Conservation (phyloP, 352 stramenopile genomes). For the Pythium phragmiticola region DNA sequence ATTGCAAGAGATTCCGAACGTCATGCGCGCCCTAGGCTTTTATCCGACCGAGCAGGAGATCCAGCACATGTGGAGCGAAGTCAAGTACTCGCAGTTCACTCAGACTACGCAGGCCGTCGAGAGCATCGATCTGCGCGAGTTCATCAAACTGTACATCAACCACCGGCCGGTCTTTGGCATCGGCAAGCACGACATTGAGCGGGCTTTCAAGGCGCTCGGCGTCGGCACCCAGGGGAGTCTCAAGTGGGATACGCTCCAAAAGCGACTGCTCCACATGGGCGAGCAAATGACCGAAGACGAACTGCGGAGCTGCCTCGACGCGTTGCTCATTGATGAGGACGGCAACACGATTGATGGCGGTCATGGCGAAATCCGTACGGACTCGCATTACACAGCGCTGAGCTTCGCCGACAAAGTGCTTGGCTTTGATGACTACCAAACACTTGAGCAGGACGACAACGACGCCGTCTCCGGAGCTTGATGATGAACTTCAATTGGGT, state of each 20-base stretch:
- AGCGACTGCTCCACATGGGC: constrained; percentile 58
- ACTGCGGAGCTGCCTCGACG: constrained; percentile 73
- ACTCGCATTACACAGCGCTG: constrained; percentile 50
- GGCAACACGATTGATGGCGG: constrained; percentile 18
- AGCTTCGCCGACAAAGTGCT: constrained; percentile 85
- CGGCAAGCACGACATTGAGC: constrained; percentile 73
- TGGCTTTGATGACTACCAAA: constrained; percentile 87
- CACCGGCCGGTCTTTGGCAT: constrained; percentile 89
- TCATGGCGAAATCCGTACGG: constrained; percentile 33
- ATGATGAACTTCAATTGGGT: too few relatives aligned
- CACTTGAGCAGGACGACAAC: constrained; percentile 19
- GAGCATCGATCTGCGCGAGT: constrained; percentile 60
- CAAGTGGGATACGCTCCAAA: constrained; percentile 66
- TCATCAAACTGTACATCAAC: constrained; percentile 93
- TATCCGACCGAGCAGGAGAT: constrained; percentile 92
- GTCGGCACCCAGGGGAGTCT: constrained; percentile 36
- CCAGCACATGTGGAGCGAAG: constrained; percentile 86
- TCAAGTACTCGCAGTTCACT: constrained; percentile 81
- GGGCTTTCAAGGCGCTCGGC: constrained; percentile 64
- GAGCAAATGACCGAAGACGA: constrained; percentile 84
- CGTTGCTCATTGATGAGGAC: constrained; percentile 48
- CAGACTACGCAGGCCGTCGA: constrained; percentile 72
- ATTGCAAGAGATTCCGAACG: constrained; percentile 88
- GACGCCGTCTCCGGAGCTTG: not conserved
- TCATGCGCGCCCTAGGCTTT: constrained; percentile 91